phyloP scores from a whole-genome alignment of 495 filamentous ascomycete species.

The Aspergillus hancockii region DNA sequence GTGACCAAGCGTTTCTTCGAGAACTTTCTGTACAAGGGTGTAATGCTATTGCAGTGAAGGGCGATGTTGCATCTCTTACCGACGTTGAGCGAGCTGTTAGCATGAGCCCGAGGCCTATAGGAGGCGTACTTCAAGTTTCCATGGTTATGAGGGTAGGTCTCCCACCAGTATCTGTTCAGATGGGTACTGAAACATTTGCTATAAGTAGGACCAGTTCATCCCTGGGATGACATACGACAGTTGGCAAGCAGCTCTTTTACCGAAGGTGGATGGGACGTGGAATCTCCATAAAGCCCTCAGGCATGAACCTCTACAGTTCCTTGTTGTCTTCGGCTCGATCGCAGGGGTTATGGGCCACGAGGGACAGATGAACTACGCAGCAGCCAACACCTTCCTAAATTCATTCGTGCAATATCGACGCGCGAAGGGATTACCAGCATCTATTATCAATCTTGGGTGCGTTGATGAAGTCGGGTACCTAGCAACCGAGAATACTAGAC shows the following conservation, averaged over 20 bases:
- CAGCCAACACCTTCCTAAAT: constrained; percentile 38
- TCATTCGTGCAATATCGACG: constrained; percentile 35
- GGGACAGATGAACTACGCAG: constrained; percentile 38
- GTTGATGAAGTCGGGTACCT: constrained; percentile 35
- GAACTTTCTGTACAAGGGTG: constrained; percentile 41
- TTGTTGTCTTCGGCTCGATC: constrained; percentile 44
- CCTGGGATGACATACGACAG: too few relatives aligned
- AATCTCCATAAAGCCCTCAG: too few relatives aligned
- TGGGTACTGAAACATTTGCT: too few relatives aligned
- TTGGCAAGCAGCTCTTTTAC: too few relatives aligned
- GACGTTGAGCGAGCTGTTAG: constrained; percentile 22
- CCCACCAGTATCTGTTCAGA: too few relatives aligned
- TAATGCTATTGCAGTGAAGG: constrained; percentile 18
- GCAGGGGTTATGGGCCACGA: constrained; percentile 32
- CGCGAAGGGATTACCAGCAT: constrained; percentile 27
- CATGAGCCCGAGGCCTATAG: constrained; percentile 20
- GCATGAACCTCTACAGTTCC: constrained; percentile 47
- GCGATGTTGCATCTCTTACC: constrained; percentile 16
- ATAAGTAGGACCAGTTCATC: too few relatives aligned
- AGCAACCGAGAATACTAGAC: too few relatives aligned
- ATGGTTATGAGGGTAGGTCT: constrained; percentile 30
- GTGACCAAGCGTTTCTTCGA: constrained; percentile 26
- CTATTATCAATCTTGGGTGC: constrained; percentile 31
- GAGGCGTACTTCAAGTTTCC: constrained; percentile 38
- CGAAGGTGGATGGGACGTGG: too few relatives aligned